phyloP scores from a whole-genome alignment of 1,139 yeast genomes.

The Nakaseomyces kungkrabaensis region DNA sequence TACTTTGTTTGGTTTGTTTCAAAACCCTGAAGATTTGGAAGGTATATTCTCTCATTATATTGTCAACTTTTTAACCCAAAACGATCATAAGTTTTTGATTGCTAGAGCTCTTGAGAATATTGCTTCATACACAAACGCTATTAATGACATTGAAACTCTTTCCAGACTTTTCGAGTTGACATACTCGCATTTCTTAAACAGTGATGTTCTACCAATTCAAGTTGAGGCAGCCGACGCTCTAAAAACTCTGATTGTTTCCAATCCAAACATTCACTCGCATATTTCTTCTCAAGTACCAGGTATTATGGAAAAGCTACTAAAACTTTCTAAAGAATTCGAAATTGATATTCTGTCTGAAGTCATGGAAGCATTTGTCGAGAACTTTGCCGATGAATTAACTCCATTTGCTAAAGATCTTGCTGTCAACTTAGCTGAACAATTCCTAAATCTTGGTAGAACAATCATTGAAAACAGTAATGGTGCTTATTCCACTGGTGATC shows the following conservation, averaged over 20 bases:
- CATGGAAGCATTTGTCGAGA: constrained; percentile 91
- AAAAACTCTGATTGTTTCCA: constrained; percentile 63
- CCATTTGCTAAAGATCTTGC: constrained; percentile 89
- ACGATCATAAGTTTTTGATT: constrained; percentile 59
- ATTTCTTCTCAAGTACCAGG: constrained; percentile 64
- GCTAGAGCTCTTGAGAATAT: constrained; percentile 81
- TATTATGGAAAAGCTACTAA: constrained; percentile 71
- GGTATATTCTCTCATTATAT: constrained; percentile 55
- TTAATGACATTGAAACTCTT: constrained; percentile 43
- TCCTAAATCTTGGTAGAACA: constrained; percentile 60
- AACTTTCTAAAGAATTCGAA: constrained; percentile 72
- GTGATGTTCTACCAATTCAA: constrained; percentile 57
- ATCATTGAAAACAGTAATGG: constrained; percentile 40
- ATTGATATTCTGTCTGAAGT: constrained; percentile 79
- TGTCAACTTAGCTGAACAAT: constrained; percentile 66
- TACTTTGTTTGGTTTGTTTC: constrained; percentile 50
- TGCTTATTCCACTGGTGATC: constrained; percentile 39
- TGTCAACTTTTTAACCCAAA: constrained; percentile 52
- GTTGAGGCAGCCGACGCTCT: constrained; percentile 83
- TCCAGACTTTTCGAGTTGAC: constrained; percentile 54
- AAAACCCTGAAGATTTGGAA: constrained; percentile 61
- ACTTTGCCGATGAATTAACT: constrained; percentile 75
- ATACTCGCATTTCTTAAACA: constrained; percentile 29
- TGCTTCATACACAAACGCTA: constrained; percentile 47
- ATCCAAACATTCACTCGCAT: constrained; percentile 53